A percentile compares a stretch with the other conserved stretches of the same genome.
Conservation (phyloP, 2,329 filamentous ascomycete species). For the Westerdykella sp. region DNA sequence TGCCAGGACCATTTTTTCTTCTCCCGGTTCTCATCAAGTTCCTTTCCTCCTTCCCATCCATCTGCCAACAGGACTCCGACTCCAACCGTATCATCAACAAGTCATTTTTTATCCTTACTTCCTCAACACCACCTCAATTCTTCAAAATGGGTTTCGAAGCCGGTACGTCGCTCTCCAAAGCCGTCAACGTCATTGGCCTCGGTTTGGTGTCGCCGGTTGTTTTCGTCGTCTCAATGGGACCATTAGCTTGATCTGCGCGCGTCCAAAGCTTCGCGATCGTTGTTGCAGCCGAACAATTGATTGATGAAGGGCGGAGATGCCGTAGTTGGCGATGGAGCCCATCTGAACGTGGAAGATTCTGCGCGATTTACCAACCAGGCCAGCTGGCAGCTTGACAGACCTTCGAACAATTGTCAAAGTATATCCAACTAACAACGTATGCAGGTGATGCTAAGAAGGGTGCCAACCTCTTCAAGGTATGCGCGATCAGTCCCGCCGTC, state of each 20-base stretch:
- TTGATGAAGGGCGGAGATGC: conserved; percentile 7
- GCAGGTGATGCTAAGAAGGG: conserved; percentile 91
- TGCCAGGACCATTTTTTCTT: conserved; percentile 18
- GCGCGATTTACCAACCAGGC: no score
- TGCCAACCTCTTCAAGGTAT: conserved; percentile 92
- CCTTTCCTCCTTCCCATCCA: conserved; percentile 14
- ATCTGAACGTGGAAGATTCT: no score
- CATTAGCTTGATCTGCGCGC: not conserved
- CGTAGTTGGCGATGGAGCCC: conserved; percentile 12
- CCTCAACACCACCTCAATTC: conserved; percentile 5
- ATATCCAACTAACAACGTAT: not conserved
- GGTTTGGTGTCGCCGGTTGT: not conserved
- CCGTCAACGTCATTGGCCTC: conserved; percentile 24
- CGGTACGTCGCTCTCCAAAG: conserved; percentile 28
- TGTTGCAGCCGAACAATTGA: not conserved
- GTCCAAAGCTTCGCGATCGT: not conserved
- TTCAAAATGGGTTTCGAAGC: conserved; percentile 38
- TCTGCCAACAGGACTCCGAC: conserved; percentile 4
- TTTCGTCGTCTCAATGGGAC: no score
- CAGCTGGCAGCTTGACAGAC: no score
- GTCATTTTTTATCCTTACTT: no score
- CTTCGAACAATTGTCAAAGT: not conserved
- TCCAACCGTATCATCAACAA: conserved; percentile 8
- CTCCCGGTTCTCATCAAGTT: conserved; percentile 14
- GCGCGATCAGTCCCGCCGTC: conserved; percentile 5